Base-by-base conservation (phyloP, 768 basidiomycete genomes). In the Neoboletus brunneissimus region DNA sequence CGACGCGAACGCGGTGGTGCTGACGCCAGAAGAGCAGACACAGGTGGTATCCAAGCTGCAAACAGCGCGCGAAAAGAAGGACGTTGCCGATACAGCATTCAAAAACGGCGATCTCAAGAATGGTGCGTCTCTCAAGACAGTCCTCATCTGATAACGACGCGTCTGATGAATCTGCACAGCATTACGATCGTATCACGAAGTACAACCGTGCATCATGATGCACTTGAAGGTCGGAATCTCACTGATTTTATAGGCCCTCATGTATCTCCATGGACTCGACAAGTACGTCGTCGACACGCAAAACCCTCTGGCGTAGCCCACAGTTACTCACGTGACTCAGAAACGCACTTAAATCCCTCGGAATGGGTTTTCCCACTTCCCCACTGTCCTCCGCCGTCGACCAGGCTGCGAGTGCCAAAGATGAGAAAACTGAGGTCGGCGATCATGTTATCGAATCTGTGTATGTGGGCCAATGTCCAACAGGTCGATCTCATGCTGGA, bases 401-500 rank as follows among this genome's bases (percentile, higher is more conserved):
- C 32, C 57, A 66, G 48, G 69, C 71, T 38, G 71, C 69, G n/a
- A 65, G 61, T 57, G 69, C 67, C 40, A 61, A 68, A 54, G 69
- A 88, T 63, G 81, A 84, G 61, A 85, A 78, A 73, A 86, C 87
- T 0, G 89, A 89, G 78, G 89, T 87, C 50, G 43, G 73, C 57
- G 10, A 20, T 22, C 23, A 20, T 40, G 6, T 11, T 34, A 22
- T 51, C 35, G 11, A 38, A 13, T n/a, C 23, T 54, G 48, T 38
- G 41, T n/a, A 5, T 25, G 7, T 47, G 12, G 18, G 44, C 51
- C 16, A 41, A 32, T 18, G n/a, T 35, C 29, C 25, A 27, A 47
- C 35, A 93, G 91, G 79, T 84, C 20, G 91, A 93, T 67, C 76
- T 84, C 11, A 77, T 91, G 38, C 70, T 90, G 20, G 89, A 89